Evolutionary conservation across 1,284 basidiomycete genomes (phyloP).

Genomic region (Boletus hoseneyae): DNA sequence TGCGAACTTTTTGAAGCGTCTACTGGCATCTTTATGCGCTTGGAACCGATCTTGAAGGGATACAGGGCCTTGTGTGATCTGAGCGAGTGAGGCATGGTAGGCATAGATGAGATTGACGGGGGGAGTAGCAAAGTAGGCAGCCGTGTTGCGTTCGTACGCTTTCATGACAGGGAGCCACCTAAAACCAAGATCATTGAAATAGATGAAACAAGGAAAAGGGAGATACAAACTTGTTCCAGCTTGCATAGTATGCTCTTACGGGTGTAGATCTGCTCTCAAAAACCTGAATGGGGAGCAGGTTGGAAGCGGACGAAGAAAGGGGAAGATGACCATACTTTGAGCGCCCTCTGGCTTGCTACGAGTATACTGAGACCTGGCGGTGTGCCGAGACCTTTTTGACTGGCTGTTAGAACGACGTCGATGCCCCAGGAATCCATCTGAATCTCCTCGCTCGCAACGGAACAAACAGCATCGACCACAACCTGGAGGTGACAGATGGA

Average conservation of each 20-base stretch:
- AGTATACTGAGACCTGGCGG: slow-evolving; percentile 94
- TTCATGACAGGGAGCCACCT: slow-evolving; percentile 95
- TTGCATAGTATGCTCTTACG: slow-evolving; percentile 81
- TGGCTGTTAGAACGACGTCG: slow-evolving; percentile 87
- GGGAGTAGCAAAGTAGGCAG: slow-evolving; percentile 93
- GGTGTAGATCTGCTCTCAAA: slow-evolving; percentile 71
- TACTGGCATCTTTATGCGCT: slow-evolving; percentile 72
- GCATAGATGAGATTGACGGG: slow-evolving; percentile 95
- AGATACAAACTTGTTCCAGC: slow-evolving; percentile 71
- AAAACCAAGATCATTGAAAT: not conserved
- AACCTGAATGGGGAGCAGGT: slow-evolving; percentile 39
- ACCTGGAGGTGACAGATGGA: slow-evolving; percentile 42
- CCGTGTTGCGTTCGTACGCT: slow-evolving; percentile 72
- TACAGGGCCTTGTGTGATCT: slow-evolving; percentile 59
- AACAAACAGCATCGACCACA: slow-evolving; percentile 90
- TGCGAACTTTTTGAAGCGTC: slow-evolving; percentile 72
- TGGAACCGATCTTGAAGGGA: slow-evolving; percentile 81
- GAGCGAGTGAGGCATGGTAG: slow-evolving; percentile 74
- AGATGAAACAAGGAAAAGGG: not conserved
- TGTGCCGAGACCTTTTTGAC: slow-evolving; percentile 93
- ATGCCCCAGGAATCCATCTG: slow-evolving; percentile 92
- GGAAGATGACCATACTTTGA: slow-evolving; percentile 46
- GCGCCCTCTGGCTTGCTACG: slow-evolving; percentile 77
- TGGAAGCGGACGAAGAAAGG: not conserved
- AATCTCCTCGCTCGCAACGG: slow-evolving; percentile 95